Percentiles rank a stretch among this genome's conserved stretches.
These are phyloP conservation scores for Oryza brachyantha DNA, from an alignment of 176 grass and related monocot genomes.

Conservation along the genomic window DNA sequence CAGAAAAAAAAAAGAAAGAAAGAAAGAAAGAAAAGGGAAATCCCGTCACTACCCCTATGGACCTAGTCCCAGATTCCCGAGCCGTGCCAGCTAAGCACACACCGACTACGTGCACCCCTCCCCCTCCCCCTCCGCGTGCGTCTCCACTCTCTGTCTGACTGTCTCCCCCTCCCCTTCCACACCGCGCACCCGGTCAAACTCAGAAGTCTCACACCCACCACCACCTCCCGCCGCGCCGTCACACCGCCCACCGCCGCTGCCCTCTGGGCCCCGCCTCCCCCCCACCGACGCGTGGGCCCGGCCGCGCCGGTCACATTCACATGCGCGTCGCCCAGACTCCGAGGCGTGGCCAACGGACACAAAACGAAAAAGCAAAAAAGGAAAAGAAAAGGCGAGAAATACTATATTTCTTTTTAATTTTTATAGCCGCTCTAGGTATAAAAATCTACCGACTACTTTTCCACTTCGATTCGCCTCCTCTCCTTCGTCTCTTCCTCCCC, in stretches of 20 bases:
- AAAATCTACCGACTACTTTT: constrained; percentile 16
- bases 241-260: neutral
- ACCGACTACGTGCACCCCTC: constrained; percentile 56
- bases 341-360: no score
- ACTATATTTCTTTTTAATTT: neutral
- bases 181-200: neutral
- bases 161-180: neutral
- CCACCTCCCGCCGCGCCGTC: neutral
- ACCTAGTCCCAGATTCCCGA: constrained; percentile 16
- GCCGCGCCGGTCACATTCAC: constrained; percentile 48
- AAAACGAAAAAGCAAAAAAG: neutral
- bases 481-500: neutral
- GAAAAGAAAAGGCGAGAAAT: neutral
- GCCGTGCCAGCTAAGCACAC: constrained; percentile 42
- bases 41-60: neutral
- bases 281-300: neutral
- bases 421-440: constrained; percentile 26
- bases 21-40: neutral
- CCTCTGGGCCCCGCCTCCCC: neutral
- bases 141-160: no score
- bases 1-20: no score
- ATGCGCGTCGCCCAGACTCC: constrained; percentile 25
- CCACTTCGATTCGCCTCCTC: constrained; percentile 21
- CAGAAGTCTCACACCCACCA: neutral
- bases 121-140: neutral